Evolutionary conservation across 2,329 filamentous ascomycete species (phyloP).

Genomic region (Pseudogymnoascus sp.): DNA sequence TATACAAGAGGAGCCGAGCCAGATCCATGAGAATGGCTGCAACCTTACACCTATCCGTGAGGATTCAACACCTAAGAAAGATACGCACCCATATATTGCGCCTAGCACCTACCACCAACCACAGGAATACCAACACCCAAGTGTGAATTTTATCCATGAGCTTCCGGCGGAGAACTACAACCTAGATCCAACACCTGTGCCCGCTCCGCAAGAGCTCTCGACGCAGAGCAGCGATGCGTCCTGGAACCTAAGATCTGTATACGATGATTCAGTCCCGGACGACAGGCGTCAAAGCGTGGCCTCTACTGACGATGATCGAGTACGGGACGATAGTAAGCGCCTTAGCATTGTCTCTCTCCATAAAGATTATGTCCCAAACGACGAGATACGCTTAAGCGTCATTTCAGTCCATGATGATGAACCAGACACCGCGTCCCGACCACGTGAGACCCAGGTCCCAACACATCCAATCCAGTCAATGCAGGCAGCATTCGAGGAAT

Average conservation of each 20-base stretch:
- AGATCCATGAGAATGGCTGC: background rate
- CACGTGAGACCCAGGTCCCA: slow-evolving; percentile 29
- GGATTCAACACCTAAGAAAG: background rate
- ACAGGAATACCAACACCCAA: background rate
- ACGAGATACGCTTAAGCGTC: background rate
- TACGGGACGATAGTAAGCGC: background rate
- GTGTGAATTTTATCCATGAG: background rate
- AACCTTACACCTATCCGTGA: background rate
- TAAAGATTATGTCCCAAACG: background rate
- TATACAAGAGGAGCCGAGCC: background rate
- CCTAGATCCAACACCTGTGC: background rate
- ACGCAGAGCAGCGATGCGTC: background rate
- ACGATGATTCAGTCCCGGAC: background rate
- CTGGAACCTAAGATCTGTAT: background rate
- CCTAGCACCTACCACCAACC: background rate
- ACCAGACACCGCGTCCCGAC: background rate
- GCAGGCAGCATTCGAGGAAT: slow-evolving; percentile 78
- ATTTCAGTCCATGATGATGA: background rate
- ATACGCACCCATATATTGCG: background rate
- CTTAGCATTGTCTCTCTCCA: background rate
- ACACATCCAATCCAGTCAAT: slow-evolving; percentile 65
- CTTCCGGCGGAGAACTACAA: background rate
- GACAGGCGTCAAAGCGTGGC: background rate
- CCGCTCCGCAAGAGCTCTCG: background rate
- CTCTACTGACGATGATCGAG: background rate